These are phyloP conservation scores for Amyloporia xantha DNA, from an alignment of 768 basidiomycete genomes.

Conservation along the genomic window DNA sequence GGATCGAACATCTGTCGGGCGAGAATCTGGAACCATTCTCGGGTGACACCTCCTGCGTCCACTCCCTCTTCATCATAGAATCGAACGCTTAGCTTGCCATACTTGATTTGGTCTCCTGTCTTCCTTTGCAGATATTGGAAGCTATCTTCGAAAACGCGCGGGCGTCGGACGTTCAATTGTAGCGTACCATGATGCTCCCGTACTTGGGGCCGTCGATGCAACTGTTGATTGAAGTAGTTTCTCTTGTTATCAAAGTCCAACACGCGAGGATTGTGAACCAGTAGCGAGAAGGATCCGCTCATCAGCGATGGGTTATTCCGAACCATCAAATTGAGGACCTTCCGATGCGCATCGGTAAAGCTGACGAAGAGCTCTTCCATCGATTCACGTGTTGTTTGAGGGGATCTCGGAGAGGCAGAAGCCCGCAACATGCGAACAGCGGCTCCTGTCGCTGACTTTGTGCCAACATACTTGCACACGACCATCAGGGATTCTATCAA, in stretches of 20 bases:
- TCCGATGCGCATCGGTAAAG: slow-evolving; percentile 91
- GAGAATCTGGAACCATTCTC: slow-evolving; percentile 98
- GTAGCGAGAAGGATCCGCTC: slow-evolving; percentile 95
- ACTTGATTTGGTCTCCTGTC: slow-evolving; percentile 93
- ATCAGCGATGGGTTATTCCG: slow-evolving; percentile 97
- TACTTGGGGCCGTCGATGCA: slow-evolving; percentile 73
- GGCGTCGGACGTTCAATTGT: slow-evolving; percentile 83
- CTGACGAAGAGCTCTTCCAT: slow-evolving; percentile 89
- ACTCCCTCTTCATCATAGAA: slow-evolving; percentile 98
- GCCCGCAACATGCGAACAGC: slow-evolving; percentile 50
- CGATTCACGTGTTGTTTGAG: slow-evolving; percentile 61
- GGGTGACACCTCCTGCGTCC: slow-evolving; percentile 95
- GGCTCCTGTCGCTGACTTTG: slow-evolving; percentile 43
- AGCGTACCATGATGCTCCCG: slow-evolving; percentile 80
- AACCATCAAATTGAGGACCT: slow-evolving; percentile 94
- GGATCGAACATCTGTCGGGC: slow-evolving; percentile 99
- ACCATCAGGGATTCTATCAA: slow-evolving; percentile 98
- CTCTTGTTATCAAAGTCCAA: slow-evolving; percentile 99
- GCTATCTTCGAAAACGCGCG: slow-evolving; percentile 95
- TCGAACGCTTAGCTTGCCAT: slow-evolving; percentile 92
- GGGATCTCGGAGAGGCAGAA: slow-evolving; percentile 60
- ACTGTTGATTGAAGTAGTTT: slow-evolving; percentile 89
- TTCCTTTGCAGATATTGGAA: slow-evolving; percentile 88
- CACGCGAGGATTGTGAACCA: slow-evolving; percentile 93
- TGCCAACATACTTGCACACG: slow-evolving; percentile 90